These are phyloP conservation scores for Dalbergia cultrata DNA, from an alignment of 306 rosid genomes.

Conservation along the genomic window DNA sequence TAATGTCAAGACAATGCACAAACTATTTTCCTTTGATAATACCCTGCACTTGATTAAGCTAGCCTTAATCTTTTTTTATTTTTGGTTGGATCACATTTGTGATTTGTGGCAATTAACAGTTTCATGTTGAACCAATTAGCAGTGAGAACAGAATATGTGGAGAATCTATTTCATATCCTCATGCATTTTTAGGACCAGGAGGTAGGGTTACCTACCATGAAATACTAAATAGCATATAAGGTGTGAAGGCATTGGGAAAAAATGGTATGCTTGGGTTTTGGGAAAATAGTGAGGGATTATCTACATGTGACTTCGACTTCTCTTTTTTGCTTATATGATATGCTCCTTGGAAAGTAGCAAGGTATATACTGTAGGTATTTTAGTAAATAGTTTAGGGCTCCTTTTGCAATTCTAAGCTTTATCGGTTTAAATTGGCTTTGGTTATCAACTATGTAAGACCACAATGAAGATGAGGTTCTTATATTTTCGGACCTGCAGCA, in stretches of 20 bases:
- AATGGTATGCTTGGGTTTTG: background rate
- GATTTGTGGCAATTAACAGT: background rate
- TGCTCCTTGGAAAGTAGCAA: conserved; percentile 23
- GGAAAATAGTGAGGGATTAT: conserved; percentile 18
- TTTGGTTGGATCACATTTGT: background rate
- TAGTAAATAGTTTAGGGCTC: conserved; percentile 6
- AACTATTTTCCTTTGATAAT: background rate
- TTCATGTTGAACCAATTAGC: background rate
- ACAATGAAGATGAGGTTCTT: background rate
- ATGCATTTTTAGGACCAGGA: conserved; percentile 71
- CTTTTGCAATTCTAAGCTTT: background rate
- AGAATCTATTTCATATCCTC: conserved; percentile 34
- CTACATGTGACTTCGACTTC: background rate
- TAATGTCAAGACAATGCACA: background rate
- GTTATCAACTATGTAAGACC: background rate
- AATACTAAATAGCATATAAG: conserved; percentile 16
- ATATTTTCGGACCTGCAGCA: background rate
- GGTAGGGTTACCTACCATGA: conserved; percentile 41
- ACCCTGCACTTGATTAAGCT: background rate
- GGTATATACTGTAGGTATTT: background rate
- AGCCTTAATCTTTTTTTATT: background rate
- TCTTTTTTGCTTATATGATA: background rate
- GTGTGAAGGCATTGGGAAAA: background rate
- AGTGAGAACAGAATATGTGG: conserved; percentile 22
- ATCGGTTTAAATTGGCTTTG: conserved; percentile 9